Percentiles rank a stretch among this genome's conserved stretches.
These are phyloP conservation scores for Aspergillus steynii DNA, from an alignment of 495 filamentous ascomycete species.

Conservation along the genomic window DNA sequence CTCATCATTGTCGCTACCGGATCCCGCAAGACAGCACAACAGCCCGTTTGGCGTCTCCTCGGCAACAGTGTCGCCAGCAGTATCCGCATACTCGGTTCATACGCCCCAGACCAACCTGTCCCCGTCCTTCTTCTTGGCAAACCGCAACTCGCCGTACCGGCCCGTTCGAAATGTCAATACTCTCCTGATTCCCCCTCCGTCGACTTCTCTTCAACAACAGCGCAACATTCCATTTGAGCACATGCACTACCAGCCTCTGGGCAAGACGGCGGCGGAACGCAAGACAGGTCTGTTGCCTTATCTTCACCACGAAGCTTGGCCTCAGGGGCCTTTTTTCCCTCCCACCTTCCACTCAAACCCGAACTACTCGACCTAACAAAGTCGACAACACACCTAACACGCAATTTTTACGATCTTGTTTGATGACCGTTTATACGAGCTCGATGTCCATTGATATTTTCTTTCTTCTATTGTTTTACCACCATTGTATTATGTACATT, in stretches of 20 bases:
- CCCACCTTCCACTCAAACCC: slow-evolving; percentile 44
- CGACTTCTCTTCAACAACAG: slow-evolving; percentile 73
- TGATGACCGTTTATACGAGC: slow-evolving; percentile 26
- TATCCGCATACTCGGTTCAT: slow-evolving; percentile 43
- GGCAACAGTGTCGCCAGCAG: slow-evolving; percentile 40
- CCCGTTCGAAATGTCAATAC: slow-evolving; percentile 88
- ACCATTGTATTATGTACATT: slow-evolving; percentile 31
- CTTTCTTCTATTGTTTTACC: slow-evolving; percentile 7
- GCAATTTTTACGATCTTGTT: slow-evolving; percentile 14
- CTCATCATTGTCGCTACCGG: slow-evolving; percentile 52
- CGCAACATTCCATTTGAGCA: slow-evolving; percentile 65
- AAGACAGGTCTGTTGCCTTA: slow-evolving; percentile 85
- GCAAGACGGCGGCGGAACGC: slow-evolving; percentile 70
- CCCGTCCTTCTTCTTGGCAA: slow-evolving; percentile 60
- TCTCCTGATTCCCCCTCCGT: slow-evolving; percentile 83
- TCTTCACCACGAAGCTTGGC: slow-evolving; percentile 49
- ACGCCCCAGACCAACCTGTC: slow-evolving; percentile 58
- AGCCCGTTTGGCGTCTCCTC: slow-evolving; percentile 41
- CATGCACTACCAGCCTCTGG: slow-evolving; percentile 95
- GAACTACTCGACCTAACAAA: slow-evolving; percentile 31
- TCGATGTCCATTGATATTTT: slow-evolving; percentile 18
- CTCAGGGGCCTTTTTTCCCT: slow-evolving; percentile 34
- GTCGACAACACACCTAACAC: background rate
- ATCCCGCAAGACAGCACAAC: slow-evolving; percentile 41
- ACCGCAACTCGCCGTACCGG: slow-evolving; percentile 83